Evolutionary conservation across 169 alveolate species (phyloP), one percentile per base, ranked within the genome.

Genomic region (Hammondia hammondi): DNA sequence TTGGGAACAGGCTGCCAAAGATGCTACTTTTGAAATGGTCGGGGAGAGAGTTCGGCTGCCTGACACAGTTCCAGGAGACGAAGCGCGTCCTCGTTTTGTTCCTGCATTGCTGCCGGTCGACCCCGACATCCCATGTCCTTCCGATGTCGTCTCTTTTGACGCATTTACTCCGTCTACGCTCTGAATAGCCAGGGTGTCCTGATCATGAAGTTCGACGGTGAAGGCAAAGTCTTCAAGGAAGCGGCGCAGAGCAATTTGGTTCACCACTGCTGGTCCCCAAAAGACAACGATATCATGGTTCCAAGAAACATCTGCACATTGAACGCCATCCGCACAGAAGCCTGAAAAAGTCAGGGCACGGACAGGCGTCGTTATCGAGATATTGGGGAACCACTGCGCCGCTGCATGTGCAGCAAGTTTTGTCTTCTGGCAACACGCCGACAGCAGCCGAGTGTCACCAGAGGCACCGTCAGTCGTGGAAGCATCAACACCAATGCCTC

Each of bases 211-310:
- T 35, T 82, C 90, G 12, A 82, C 90, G 4, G 57, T 21, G 71
- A 82, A 29, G 39, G 90, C 19, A 2, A 82, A 24, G 57, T 45
- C 37, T 43, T 82, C 90, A 32, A 82, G 90, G 70, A 43, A 82
- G 9, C 43, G 90, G 43, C 70, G 70, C 21, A 82, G 35, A 2
- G 70, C 71, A 24, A 46, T 24, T 52, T 39, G 90, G 43, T 82
- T 82, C 90, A 82, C 71, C 37, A 82, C 71, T 9, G 90, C 90
- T 29, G 90, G 90, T 7, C 90, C 90, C 57, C 90, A 82, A 37
- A 82, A 82, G 43, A 39, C 32, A 82, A 82, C 39, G 71, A 43
- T 37, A 43, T 82, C 90, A 52, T 82, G 90, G 71, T 43, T 45
- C 90, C 90, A 82, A 21, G 90, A 29, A 43, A 46, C 90, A n/a